Evolutionary conservation across 2,329 filamentous ascomycete genomes (phyloP).

Genomic region (Exserohilum turcica): DNA sequence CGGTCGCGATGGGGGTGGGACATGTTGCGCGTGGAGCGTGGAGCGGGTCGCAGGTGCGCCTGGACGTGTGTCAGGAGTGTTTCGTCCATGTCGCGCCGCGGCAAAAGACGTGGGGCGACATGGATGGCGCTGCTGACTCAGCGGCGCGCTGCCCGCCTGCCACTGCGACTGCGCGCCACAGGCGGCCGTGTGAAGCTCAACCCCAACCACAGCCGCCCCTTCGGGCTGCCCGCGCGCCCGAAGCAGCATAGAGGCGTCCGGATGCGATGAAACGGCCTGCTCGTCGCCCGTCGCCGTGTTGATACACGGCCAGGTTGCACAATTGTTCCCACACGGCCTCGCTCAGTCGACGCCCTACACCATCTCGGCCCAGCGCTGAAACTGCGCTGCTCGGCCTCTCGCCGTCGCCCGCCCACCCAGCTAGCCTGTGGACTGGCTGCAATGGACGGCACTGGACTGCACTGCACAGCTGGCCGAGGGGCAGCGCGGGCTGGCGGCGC

Average conservation of each 20-base stretch:
- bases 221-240: not conserved
- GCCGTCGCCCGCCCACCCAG: too few species aligned
- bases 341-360: constrained; percentile 10
- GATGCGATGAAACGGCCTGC: constrained; percentile 5
- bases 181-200: constrained; percentile 4
- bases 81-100: constrained; percentile 32
- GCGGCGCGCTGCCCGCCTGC: constrained; percentile 6
- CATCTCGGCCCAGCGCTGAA: constrained; percentile 35
- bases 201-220: constrained; percentile 15
- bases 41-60: constrained; percentile 24
- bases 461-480: too few species aligned
- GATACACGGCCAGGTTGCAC: constrained; percentile 21
- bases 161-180: constrained; percentile 17
- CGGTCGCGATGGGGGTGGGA: constrained; percentile 32
- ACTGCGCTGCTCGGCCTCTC: constrained; percentile 21
- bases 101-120: constrained; percentile 16
- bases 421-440: too few species aligned
- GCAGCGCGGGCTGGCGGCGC: too few species aligned
- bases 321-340: constrained; percentile 1
- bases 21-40: constrained; percentile 26
- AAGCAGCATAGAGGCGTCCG: constrained; percentile 6
- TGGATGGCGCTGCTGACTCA: constrained; percentile 20
- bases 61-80: constrained; percentile 33
- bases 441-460: too few species aligned
- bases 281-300: constrained; percentile 15